Percentiles rank a stretch among this genome's conserved stretches.
Evolutionary conservation across 2,329 filamentous ascomycete genomes (phyloP).

Genomic region (Emericellopsis cladophorae): DNA sequence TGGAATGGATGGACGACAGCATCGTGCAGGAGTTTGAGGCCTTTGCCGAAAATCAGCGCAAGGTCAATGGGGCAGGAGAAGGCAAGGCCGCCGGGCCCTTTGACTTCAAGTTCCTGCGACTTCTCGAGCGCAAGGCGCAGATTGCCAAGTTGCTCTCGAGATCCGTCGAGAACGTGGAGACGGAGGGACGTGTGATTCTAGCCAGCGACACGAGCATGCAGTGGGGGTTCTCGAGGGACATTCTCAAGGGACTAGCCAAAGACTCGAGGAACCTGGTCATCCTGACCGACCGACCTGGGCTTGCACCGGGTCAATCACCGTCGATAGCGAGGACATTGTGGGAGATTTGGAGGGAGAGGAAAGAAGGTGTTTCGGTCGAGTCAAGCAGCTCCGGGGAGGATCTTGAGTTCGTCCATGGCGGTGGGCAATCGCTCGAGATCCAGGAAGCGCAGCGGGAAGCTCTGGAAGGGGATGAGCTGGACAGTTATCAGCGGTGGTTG

Average conservation of each 20-base stretch:
- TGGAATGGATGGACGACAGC: conserved; percentile 98
- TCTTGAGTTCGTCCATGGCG: conserved; percentile 54
- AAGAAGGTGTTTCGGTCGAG: conserved; percentile 49
- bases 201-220: conserved; percentile 83
- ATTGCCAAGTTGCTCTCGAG: conserved; percentile 55
- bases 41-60: conserved; percentile 39
- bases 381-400: conserved; percentile 39
- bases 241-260: conserved; percentile 60
- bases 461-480: conserved; percentile 63
- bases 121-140: conserved; percentile 72
- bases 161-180: conserved; percentile 23
- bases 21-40: conserved; percentile 88
- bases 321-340: conserved; percentile 66
- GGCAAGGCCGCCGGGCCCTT: conserved; percentile 57
- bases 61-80: conserved; percentile 29
- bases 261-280: conserved; percentile 76
- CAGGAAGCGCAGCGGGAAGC: conserved; percentile 48
- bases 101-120: conserved; percentile 73
- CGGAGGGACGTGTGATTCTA: conserved; percentile 62
- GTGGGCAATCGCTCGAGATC: conserved; percentile 48
- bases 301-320: conserved; percentile 23
- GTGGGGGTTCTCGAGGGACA: conserved; percentile 86
- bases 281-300: conserved; percentile 62
- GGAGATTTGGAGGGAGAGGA: conserved; percentile 63
- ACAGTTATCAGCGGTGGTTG: conserved; percentile 82